Evolutionary conservation across 108 stramenopile species (phyloP), one percentile per base, ranked within the genome.

Genomic region (Nannochloropsis gaditana): DNA sequence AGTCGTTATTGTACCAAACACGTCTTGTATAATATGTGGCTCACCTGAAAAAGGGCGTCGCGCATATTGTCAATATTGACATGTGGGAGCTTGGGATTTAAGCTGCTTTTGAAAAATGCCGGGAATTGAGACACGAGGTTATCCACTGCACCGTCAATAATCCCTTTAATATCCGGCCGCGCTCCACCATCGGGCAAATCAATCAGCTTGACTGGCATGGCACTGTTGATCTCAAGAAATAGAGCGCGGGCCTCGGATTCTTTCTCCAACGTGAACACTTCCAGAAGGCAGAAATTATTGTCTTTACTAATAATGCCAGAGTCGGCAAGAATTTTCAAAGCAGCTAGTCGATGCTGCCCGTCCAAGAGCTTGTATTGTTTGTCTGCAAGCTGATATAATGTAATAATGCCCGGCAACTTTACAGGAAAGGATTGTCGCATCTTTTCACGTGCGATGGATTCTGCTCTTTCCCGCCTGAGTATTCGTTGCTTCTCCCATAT

Each of bases 221-320:
- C 59, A n/a, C 59, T 73, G 59, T 73, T 73, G n/a, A 73, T 73
- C n/a, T 73, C 59, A 73, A 73, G 59, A n/a, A 73, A 73, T n/a
- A 73, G n/a, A n/a, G 59, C 59, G 59, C 59, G 59, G 59, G 59
- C 59, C 8, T 73, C 59, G 19, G 59, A 73, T n/a, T 73, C 59
- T 73, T 73, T 73, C n/a, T 73, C 59, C 15, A 73, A n/a, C 19
- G 59, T n/a, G n/a, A 73, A 73, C 2, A 73, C 59, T n/a, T 73
- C 59, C 59, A 73, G 19, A n/a, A 73, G 59, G 59, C 59, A 73
- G 59, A 73, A 73, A 73, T 73, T 73, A 15, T 15, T 73, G 59
- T 73, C 59, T 73, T 73, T 73, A 8, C 8, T 73, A 6, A 73
- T 73, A n/a, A 73, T 73, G 15, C 59, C 59, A n/a, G 59, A n/a